These are phyloP conservation scores for Exophiala mesophila DNA, from an alignment of 2,329 filamentous ascomycete genomes.

Conservation along the genomic window DNA sequence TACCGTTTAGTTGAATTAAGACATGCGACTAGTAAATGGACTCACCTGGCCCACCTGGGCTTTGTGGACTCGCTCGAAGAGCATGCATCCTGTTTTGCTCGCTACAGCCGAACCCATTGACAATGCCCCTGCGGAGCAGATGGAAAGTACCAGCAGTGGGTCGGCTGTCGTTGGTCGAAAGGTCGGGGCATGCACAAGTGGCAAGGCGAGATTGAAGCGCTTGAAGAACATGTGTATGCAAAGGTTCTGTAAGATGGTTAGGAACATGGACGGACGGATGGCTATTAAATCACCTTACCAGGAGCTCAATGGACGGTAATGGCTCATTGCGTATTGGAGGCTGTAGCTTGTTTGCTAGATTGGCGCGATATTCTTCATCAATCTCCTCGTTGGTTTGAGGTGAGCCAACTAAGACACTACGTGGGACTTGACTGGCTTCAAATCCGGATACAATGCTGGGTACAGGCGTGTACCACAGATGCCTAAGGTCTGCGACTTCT, in stretches of 20 bases:
- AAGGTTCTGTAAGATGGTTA: constrained; percentile 13
- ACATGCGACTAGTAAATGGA: background rate
- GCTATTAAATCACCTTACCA: constrained; percentile 1
- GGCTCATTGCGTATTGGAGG: constrained; percentile 8
- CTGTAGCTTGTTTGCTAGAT: constrained; percentile 2
- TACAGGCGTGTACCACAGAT: constrained; percentile 9
- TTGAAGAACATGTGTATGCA: constrained; percentile 28
- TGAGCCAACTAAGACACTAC: no score
- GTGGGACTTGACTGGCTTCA: constrained; percentile 4
- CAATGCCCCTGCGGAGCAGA: constrained; percentile 27
- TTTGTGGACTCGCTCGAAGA: constrained; percentile 29
- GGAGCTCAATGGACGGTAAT: constrained; percentile 9
- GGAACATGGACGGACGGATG: background rate
- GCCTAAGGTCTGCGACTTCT: constrained; percentile 8
- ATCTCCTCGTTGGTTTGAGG: constrained; percentile 8
- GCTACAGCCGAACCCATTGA: constrained; percentile 26
- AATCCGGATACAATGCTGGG: constrained; percentile 1
- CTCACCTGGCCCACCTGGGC: constrained; percentile 26
- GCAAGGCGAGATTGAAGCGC: constrained; percentile 24
- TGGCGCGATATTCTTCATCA: constrained; percentile 10
- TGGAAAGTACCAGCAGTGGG: constrained; percentile 27
- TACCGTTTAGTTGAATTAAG: background rate
- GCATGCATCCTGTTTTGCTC: constrained; percentile 20
- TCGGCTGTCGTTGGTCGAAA: constrained; percentile 25
- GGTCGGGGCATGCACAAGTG: constrained; percentile 26